Evolutionary conservation across 2,329 filamentous ascomycete species (phyloP).

Genomic region (Talaromyces sp.): DNA sequence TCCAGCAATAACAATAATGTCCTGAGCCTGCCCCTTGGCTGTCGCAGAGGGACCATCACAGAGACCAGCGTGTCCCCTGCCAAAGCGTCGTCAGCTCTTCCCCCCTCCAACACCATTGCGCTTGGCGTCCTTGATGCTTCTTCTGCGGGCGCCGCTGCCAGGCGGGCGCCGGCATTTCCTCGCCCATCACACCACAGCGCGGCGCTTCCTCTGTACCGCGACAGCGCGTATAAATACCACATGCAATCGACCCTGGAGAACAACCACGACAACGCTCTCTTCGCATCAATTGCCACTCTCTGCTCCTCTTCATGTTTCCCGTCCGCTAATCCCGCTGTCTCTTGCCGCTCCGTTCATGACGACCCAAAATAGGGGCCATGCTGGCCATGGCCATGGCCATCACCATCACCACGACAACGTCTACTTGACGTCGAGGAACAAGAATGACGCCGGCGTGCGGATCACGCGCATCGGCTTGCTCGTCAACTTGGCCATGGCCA

Average conservation of each 20-base stretch:
- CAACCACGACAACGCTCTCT: neutral
- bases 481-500: conserved; percentile 88
- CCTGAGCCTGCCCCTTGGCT: neutral
- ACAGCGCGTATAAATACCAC: neutral
- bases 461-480: conserved; percentile 86
- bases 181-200: neutral
- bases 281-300: neutral
- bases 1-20: neutral
- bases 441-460: conserved; percentile 85
- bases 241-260: neutral
- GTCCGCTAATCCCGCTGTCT: conserved; percentile 14
- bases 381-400: conserved; percentile 50
- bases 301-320: conserved; percentile 13
- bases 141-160: conserved; percentile 9
- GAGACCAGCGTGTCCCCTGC: neutral
- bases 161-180: conserved; percentile 7
- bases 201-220: neutral
- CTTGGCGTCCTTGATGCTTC: conserved; percentile 7
- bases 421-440: conserved; percentile 74
- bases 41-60: neutral
- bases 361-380: conserved; percentile 44
- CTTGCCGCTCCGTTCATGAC: conserved; percentile 13
- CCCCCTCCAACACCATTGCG: neutral
- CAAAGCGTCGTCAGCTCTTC: neutral
- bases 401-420: conserved; percentile 78